These are phyloP conservation scores for Fonsecaea nubica DNA, from an alignment of 2,329 filamentous ascomycete species.

Conservation along the genomic window DNA sequence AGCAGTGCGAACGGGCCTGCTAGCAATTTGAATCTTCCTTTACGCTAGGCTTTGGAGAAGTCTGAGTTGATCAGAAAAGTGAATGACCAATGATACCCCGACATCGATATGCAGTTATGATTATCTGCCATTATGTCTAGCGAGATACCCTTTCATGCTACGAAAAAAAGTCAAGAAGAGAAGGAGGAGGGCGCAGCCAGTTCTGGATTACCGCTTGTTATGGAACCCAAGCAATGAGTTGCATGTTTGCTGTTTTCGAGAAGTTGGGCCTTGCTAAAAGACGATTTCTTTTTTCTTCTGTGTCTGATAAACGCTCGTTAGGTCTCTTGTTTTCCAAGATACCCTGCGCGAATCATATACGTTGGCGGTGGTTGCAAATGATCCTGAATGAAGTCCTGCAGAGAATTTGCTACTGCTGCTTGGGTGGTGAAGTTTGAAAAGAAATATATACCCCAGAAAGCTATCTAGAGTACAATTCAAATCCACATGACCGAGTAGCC, in stretches of 20 bases:
- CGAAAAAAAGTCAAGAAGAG: conserved; percentile 33
- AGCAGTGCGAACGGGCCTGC: conserved; percentile 33
- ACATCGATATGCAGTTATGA: conserved; percentile 39
- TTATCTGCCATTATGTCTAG: conserved; percentile 39
- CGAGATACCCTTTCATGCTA: conserved; percentile 41
- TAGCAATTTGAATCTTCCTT: conserved; percentile 40
- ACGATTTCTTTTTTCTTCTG: conserved; percentile 9
- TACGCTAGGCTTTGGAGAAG: conserved; percentile 38
- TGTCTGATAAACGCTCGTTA: conserved; percentile 29
- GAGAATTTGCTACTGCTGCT: conserved; percentile 20
- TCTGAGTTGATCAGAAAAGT: conserved; percentile 32
- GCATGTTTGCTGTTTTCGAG: conserved; percentile 21
- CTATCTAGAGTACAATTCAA: conserved; percentile 30
- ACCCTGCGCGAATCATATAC: conserved; percentile 26
- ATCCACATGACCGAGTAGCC: background rate
- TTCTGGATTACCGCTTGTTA: conserved; percentile 29
- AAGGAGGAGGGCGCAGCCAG: conserved; percentile 17
- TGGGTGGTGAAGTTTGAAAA: conserved; percentile 25
- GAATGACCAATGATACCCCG: conserved; percentile 39
- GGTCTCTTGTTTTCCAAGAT: conserved; percentile 28
- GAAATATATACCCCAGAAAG: conserved; percentile 35
- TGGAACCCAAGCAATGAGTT: conserved; percentile 20
- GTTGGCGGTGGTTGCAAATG: conserved; percentile 23
- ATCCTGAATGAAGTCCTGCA: conserved; percentile 13
- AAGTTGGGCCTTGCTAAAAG: conserved; percentile 8